Evolutionary conservation across 192 early-diverging fungal genomes (phyloP), one percentile per base, ranked within the genome.

Genomic region (Dispira simplex): DNA sequence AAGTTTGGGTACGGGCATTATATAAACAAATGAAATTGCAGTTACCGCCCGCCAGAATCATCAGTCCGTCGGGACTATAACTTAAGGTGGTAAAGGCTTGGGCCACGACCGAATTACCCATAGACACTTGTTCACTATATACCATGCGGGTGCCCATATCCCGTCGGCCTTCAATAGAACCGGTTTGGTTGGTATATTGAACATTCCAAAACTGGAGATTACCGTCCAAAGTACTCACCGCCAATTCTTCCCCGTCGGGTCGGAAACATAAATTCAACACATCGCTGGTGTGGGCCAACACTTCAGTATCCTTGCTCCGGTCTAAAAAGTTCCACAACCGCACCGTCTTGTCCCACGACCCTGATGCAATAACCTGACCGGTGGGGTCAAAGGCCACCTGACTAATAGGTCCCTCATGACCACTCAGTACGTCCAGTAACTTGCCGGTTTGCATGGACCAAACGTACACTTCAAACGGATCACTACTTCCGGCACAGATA

Each of bases 361-460:
- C 83, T 9, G 90, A 90, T 0, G 86, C 90, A 26, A 99, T 73
- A 16, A 80, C 70, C 47, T 89, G 78, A 16, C 90, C 90, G 46
- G 84, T 77, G 8, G 90, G 87, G 39, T 89, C 90, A 73, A 99
- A 99, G 0, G 81, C 81, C 55, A 99, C 74, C 8, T 73, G 71
- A 62, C 86, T 86, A 52, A 99, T 81, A 0, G 97, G 95, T 0
- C 87, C 97, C 66, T 89, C 85, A 69, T 99, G 97, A 2, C 95
- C 97, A 39, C 82, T 78, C 23, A 96, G 74, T 58, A 97, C 87
- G 69, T 99, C 97, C 25, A 99, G 75, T 49, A 98, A 76, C 67
- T 94, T 91, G n/a, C 97, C 97, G 0, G 94, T 99, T 70, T 98
- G 95, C 66, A 99, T 91, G 62, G 89, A 91, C 97, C 97, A 99